Conservation (phyloP, 805 yeast genomes). For the Yamadazyma insecticola region DNA sequence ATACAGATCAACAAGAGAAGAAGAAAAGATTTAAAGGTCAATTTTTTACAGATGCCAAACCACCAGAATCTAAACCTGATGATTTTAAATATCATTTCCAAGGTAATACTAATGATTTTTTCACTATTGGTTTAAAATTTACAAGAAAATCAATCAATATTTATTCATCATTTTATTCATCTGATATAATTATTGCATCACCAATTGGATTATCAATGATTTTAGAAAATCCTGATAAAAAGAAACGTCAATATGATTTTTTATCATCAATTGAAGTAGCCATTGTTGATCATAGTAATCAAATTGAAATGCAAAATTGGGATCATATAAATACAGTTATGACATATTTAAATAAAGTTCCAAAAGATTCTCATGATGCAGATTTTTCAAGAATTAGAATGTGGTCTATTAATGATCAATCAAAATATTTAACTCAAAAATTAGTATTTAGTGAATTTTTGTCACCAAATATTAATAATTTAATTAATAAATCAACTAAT, state of each 20-base stretch:
- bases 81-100: slow-evolving; percentile 77
- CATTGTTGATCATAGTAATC: slow-evolving; percentile 78
- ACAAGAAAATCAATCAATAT: slow-evolving; percentile 84
- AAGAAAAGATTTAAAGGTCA: slow-evolving; percentile 68
- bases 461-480: slow-evolving; percentile 77
- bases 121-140: slow-evolving; percentile 85
- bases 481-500: slow-evolving; percentile 49
- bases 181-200: slow-evolving; percentile 86
- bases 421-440: slow-evolving; percentile 68
- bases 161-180: slow-evolving; percentile 75
- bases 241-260: slow-evolving; percentile 71
- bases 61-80: slow-evolving; percentile 62
- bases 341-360: slow-evolving; percentile 69
- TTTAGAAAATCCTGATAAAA: slow-evolving; percentile 54
- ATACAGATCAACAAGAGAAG: slow-evolving; percentile 75
- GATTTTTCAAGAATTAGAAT: slow-evolving; percentile 89
- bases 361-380: slow-evolving; percentile 70
- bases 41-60: slow-evolving; percentile 48
- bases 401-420: slow-evolving; percentile 88
- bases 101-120: slow-evolving; percentile 90
- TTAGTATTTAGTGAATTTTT: slow-evolving; percentile 68
- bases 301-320: slow-evolving; percentile 90
- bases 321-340: slow-evolving; percentile 66
- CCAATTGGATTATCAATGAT: slow-evolving; percentile 82
- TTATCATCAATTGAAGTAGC: slow-evolving; percentile 83